Conservation (phyloP, 2,329 filamentous ascomycete genomes). For the Tolypocladium cylindrosporum region DNA sequence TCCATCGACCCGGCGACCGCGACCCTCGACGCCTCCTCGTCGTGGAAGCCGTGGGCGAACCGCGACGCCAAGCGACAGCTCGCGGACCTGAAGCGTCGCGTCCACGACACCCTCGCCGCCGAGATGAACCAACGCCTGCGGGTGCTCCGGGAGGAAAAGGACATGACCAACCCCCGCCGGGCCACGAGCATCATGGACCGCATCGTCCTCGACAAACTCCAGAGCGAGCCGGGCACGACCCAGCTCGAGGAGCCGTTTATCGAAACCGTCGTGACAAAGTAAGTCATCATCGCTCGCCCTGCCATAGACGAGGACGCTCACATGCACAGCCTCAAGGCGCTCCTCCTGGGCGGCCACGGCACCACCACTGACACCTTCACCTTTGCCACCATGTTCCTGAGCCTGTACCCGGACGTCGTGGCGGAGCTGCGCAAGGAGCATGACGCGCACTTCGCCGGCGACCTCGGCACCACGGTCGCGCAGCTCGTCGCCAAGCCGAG, state of each 20-base stretch:
- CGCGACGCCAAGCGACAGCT: background rate
- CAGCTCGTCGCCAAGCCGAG: conserved; percentile 28
- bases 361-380: conserved; percentile 9
- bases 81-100: background rate
- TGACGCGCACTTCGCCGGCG: conserved; percentile 12
- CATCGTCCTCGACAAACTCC: conserved; percentile 9
- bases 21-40: background rate
- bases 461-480: conserved; percentile 22
- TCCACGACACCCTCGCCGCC: background rate
- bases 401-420: conserved; percentile 10
- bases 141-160: conserved; percentile 8
- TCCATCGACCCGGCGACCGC: conserved; percentile 2
- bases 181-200: conserved; percentile 10
- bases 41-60: background rate
- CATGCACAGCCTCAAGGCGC: conserved; percentile 9
- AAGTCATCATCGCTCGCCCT: background rate
- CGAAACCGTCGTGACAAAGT: conserved; percentile 2
- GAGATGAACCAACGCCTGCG: background rate
- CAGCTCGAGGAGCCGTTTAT: conserved; percentile 7
- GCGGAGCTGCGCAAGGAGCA: conserved; percentile 12
- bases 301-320: background rate
- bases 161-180: conserved; percentile 2
- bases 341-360: conserved; percentile 13
- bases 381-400: conserved; percentile 10
- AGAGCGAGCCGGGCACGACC: conserved; percentile 4